Percentiles rank a stretch among this genome's conserved stretches.
Evolutionary conservation across 257 asterid genomes (phyloP).

Genomic region (Nicotiana attenuata): DNA sequence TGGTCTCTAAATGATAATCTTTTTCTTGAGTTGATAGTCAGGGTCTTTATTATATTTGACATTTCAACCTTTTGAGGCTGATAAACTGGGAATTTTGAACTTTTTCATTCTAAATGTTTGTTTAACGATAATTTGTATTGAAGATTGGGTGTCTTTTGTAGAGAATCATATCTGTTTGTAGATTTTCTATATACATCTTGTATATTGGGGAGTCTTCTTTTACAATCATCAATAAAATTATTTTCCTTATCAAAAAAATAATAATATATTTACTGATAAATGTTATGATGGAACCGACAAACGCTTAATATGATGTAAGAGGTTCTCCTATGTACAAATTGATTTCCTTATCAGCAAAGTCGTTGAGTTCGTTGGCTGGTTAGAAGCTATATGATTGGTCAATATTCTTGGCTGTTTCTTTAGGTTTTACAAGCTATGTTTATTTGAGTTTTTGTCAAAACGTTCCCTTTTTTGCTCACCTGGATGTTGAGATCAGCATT

Average conservation of each 20-base stretch:
- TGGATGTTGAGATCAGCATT: background rate
- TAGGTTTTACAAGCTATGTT: background rate
- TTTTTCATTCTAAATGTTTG: background rate
- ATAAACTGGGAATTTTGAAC: background rate
- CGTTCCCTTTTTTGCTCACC: background rate
- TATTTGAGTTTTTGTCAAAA: background rate
- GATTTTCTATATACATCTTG: background rate
- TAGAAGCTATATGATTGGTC: slow-evolving; percentile 4
- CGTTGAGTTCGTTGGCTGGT: background rate
- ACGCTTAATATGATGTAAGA: background rate
- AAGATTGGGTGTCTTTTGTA: background rate
- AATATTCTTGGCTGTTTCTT: background rate
- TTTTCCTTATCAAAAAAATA: background rate
- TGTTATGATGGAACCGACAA: background rate
- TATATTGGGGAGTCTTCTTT: background rate
- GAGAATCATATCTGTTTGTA: background rate
- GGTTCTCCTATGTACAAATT: background rate
- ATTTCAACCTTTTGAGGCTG: background rate
- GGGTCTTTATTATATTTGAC: slow-evolving; percentile 1
- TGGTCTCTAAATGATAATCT: background rate
- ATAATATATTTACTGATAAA: background rate
- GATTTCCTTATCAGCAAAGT: slow-evolving; percentile 8
- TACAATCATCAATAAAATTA: background rate
- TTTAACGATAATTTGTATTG: background rate
- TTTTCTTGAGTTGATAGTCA: background rate